Evolutionary conservation across 306 rosid species (phyloP), one percentile per base, ranked within the genome.

Genomic region (Lotus japonicus): DNA sequence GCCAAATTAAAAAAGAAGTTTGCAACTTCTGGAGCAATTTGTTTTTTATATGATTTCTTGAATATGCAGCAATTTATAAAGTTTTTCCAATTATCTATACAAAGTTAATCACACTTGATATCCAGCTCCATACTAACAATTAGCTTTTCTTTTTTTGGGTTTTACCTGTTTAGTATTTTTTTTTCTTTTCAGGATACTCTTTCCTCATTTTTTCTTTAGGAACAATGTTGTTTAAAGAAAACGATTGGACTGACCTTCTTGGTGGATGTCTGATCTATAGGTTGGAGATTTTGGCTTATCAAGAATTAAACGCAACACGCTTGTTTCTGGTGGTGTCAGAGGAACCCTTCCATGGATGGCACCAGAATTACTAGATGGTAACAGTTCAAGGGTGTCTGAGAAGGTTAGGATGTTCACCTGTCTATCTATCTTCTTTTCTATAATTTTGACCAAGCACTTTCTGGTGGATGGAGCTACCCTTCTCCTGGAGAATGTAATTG

Each of bases 291-390:
- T 95, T 67, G 99, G 97, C 18, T 77, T 95, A 70, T 90, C 99
- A 9, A 87, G 89, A 85, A 95, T 95, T 50, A 90, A 88, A 56
- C 80, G 87, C 58, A 95, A 95, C 80, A 95, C 99, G 11, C 82
- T 95, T 31, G 92, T 90, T 66, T 87, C 96, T 6, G 97, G 97
- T 57, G 99, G 99, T 52, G 97, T 90, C 15, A 71, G 96, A 77
- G 99, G 99, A 68, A 90, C 99, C 53, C 99, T 95, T 70, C 97
- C 99, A 21, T 95, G 97, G 97, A 95, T 90, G 97, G 99, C 97
- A 9, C 99, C 99, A 0, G 99, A 95, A 66, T 72, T 95, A 76
- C 80, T 95, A 36, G 88, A 84, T 67, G 92, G 99, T 33, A 81
- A 87, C 77, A 90, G 92, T 71, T 85, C 76, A 28, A 76, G 85